Evolutionary conservation across 768 basidiomycete species (phyloP).

Genomic region (Boletus edulis): DNA sequence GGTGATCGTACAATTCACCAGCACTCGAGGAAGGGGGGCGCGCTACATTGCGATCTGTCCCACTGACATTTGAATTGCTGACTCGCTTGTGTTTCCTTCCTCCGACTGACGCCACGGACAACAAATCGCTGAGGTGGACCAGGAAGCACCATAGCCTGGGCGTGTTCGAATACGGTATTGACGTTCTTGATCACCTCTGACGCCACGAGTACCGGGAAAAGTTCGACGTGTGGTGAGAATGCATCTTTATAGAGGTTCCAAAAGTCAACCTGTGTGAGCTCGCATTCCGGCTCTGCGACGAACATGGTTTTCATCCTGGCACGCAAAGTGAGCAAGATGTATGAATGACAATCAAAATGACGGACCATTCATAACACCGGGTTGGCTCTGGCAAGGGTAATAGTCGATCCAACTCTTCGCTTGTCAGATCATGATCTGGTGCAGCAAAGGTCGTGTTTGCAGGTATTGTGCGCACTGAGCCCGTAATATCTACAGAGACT

Average conservation of each 20-base stretch:
- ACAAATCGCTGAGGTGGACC: slow-evolving; percentile 77
- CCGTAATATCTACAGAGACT: slow-evolving; percentile 61
- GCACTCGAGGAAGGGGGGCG: slow-evolving; percentile 46
- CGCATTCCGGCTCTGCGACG: slow-evolving; percentile 66
- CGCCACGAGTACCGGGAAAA: slow-evolving; percentile 67
- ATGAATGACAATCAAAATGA: not conserved
- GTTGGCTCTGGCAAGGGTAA: slow-evolving; percentile 66
- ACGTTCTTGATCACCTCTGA: slow-evolving; percentile 96
- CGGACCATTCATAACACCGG: slow-evolving; percentile 80
- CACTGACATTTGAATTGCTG: slow-evolving; percentile 78
- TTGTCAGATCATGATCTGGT: slow-evolving; percentile 63
- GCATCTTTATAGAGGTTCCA: slow-evolving; percentile 92
- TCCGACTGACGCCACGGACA: slow-evolving; percentile 79
- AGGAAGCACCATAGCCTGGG: slow-evolving; percentile 81
- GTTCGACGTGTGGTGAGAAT: slow-evolving; percentile 61
- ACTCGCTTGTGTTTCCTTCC: slow-evolving; percentile 52
- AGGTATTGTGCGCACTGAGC: slow-evolving; percentile 55
- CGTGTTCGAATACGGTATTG: slow-evolving; percentile 78
- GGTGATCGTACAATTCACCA: slow-evolving; percentile 71
- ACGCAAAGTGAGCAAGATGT: slow-evolving; percentile 10
- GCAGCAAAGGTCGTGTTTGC: slow-evolving; percentile 45
- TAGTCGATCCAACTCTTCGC: slow-evolving; percentile 64
- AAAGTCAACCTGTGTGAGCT: slow-evolving; percentile 91
- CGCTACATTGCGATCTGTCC: slow-evolving; percentile 59
- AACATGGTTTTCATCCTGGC: slow-evolving; percentile 92